Conservation (phyloP, 495 filamentous ascomycete genomes). For the Podospora sp. region DNA sequence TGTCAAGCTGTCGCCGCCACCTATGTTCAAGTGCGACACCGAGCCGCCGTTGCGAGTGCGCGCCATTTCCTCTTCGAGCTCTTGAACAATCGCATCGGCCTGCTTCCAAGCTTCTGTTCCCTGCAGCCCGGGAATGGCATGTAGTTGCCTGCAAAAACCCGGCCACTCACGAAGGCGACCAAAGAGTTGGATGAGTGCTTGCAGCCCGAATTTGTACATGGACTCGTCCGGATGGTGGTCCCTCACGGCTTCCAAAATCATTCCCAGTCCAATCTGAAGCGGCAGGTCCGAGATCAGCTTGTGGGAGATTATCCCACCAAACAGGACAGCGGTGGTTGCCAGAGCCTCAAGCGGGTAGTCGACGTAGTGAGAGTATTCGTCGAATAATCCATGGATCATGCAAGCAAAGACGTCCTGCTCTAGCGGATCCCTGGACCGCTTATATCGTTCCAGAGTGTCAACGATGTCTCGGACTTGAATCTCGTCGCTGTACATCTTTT, state of each 20-base stretch:
- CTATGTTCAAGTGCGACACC: slow-evolving; percentile 21
- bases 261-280: slow-evolving; percentile 85
- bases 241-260: slow-evolving; percentile 93
- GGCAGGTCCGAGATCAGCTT: slow-evolving; percentile 86
- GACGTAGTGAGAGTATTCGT: slow-evolving; percentile 93
- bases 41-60: slow-evolving; percentile 48
- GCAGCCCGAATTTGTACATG: slow-evolving; percentile 99
- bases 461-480: slow-evolving; percentile 79
- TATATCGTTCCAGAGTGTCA: slow-evolving; percentile 77
- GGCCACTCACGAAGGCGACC: slow-evolving; percentile 88
- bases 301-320: slow-evolving; percentile 94
- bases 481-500: slow-evolving; percentile 91
- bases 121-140: slow-evolving; percentile 77
- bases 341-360: slow-evolving; percentile 93
- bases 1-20: slow-evolving; percentile 39
- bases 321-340: slow-evolving; percentile 92
- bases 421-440: slow-evolving; percentile 75
- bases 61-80: slow-evolving; percentile 57
- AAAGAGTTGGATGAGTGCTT: slow-evolving; percentile 87
- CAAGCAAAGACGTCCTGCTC: slow-evolving; percentile 96
- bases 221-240: slow-evolving; percentile 76
- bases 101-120: slow-evolving; percentile 81
- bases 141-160: slow-evolving; percentile 78
- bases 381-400: slow-evolving; percentile 97
- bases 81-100: slow-evolving; percentile 76